A percentile compares a stretch with the other conserved stretches of the same genome.
Conservation (phyloP, 2,329 filamentous ascomycete species). For the Alternaria panax region DNA sequence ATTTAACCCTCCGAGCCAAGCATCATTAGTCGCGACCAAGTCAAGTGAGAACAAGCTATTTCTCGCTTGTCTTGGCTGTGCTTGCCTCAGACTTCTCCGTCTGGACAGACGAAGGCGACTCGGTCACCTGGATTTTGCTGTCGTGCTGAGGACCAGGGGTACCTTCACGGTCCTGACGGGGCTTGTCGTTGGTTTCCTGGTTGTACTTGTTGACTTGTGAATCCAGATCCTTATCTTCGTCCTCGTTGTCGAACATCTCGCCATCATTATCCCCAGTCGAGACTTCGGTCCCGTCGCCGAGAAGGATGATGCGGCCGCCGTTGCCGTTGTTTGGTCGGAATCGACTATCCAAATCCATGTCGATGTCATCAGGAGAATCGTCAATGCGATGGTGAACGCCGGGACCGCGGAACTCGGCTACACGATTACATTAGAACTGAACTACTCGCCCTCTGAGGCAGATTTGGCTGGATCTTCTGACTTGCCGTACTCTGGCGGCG, state of each 20-base stretch:
- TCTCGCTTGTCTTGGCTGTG: slow-evolving; percentile 26
- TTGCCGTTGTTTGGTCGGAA: slow-evolving; percentile 71
- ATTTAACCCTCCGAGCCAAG: neutral
- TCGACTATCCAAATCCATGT: slow-evolving; percentile 73
- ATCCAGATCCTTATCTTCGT: slow-evolving; percentile 82
- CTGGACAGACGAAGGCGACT: slow-evolving; percentile 48
- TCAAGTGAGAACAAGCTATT: slow-evolving; percentile 25
- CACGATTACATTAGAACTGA: slow-evolving; percentile 46
- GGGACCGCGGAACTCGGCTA: slow-evolving; percentile 61
- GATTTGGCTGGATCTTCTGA: slow-evolving; percentile 55
- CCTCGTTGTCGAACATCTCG: slow-evolving; percentile 93
- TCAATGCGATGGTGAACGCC: slow-evolving; percentile 60
- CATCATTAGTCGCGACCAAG: slow-evolving; percentile 4
- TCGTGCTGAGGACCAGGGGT: slow-evolving; percentile 36
- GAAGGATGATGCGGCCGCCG: slow-evolving; percentile 83
- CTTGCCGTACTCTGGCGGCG: slow-evolving; percentile 99
- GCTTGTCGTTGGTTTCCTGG: slow-evolving; percentile 33
- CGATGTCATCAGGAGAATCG: slow-evolving; percentile 67
- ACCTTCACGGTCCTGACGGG: slow-evolving; percentile 33
- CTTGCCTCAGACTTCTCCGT: slow-evolving; percentile 42
- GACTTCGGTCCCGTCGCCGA: slow-evolving; percentile 94
- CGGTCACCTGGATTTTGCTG: slow-evolving; percentile 33
- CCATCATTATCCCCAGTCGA: slow-evolving; percentile 86
- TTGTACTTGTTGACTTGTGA: slow-evolving; percentile 78
- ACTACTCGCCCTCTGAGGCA: slow-evolving; percentile 44